A percentile compares a stretch with the other conserved stretches of the same genome.
Conservation (phyloP, 2,329 filamentous ascomycete species). For the Botrytis tulipae region DNA sequence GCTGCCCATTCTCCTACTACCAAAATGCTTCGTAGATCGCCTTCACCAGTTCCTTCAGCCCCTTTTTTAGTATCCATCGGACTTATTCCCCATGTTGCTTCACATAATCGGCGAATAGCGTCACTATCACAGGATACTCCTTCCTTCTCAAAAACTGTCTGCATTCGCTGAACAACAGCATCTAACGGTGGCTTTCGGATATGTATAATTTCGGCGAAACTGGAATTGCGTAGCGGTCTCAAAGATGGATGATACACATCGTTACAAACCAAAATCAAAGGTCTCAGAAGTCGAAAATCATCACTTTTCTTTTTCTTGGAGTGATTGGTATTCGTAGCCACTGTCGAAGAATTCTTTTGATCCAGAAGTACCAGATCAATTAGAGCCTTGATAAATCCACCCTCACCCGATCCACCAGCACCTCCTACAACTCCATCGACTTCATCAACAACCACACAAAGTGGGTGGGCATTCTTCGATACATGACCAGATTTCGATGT, state of each 20-base stretch:
- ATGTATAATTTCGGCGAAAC: constrained; percentile 84
- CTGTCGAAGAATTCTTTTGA: constrained; percentile 66
- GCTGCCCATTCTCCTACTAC: constrained; percentile 87
- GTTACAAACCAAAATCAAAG: constrained; percentile 93
- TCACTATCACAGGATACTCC: constrained; percentile 86
- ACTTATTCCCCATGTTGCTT: constrained; percentile 77
- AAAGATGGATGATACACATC: constrained; percentile 93
- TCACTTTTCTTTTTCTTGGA: constrained; percentile 68
- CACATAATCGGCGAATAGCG: constrained; percentile 79
- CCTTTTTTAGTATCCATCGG: constrained; percentile 68
- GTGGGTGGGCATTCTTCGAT: constrained; percentile 74
- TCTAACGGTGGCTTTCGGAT: constrained; percentile 86
- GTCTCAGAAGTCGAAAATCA: constrained; percentile 81
- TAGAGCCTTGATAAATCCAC: constrained; percentile 90
- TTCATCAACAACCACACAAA: constrained; percentile 94
- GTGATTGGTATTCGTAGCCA: constrained; percentile 38
- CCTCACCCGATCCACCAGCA: constrained; percentile 74
- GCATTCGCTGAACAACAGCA: constrained; percentile 77
- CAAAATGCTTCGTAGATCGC: constrained; percentile 79
- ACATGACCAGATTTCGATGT: constrained; percentile 53
- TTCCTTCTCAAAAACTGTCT: constrained; percentile 83
- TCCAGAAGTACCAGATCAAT: constrained; percentile 87
- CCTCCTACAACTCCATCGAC: constrained; percentile 91
- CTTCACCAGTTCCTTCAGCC: constrained; percentile 65
- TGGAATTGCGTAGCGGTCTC: constrained; percentile 79